Evolutionary conservation across 1,284 basidiomycete genomes (phyloP).

Genomic region (Butyriboletus regius): DNA sequence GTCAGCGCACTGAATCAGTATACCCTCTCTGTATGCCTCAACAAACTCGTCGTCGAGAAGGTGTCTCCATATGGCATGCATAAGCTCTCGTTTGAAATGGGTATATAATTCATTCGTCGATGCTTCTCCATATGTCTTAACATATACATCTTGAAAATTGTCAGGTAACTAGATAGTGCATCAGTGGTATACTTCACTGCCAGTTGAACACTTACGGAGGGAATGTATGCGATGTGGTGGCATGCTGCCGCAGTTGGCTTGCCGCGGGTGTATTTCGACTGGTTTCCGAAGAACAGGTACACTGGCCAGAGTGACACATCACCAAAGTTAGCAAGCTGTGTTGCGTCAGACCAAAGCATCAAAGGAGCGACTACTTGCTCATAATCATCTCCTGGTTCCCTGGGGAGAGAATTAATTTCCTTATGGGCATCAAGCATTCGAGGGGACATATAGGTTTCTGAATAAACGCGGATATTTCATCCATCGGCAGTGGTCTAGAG

Average conservation of each 20-base stretch:
- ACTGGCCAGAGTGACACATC: slow-evolving; percentile 27
- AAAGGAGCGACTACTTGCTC: too few relatives aligned
- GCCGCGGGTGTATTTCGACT: slow-evolving; percentile 3
- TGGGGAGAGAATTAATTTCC: too few relatives aligned
- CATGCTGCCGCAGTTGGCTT: slow-evolving; percentile 17
- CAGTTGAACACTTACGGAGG: slow-evolving; percentile 15
- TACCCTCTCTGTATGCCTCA: slow-evolving; percentile 21
- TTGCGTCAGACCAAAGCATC: neutral
- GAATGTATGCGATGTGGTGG: slow-evolving; percentile 32
- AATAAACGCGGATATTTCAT: too few relatives aligned
- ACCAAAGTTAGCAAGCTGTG: neutral
- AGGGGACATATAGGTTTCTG: too few relatives aligned
- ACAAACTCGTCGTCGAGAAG: neutral
- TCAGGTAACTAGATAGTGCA: slow-evolving; percentile 13
- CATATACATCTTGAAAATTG: slow-evolving; percentile 20
- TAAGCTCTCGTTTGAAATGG: slow-evolving; percentile 17
- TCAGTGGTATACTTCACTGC: neutral
- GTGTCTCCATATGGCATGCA: slow-evolving; percentile 9
- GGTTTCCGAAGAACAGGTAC: slow-evolving; percentile 29
- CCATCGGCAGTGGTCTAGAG: neutral
- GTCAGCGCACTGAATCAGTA: slow-evolving; percentile 22
- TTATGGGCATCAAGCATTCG: too few relatives aligned
- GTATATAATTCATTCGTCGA: slow-evolving; percentile 9
- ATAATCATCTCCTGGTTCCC: too few relatives aligned
- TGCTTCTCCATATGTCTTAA: neutral